Evolutionary conservation across 768 basidiomycete species (phyloP).

Genomic region (Suillus lakei): DNA sequence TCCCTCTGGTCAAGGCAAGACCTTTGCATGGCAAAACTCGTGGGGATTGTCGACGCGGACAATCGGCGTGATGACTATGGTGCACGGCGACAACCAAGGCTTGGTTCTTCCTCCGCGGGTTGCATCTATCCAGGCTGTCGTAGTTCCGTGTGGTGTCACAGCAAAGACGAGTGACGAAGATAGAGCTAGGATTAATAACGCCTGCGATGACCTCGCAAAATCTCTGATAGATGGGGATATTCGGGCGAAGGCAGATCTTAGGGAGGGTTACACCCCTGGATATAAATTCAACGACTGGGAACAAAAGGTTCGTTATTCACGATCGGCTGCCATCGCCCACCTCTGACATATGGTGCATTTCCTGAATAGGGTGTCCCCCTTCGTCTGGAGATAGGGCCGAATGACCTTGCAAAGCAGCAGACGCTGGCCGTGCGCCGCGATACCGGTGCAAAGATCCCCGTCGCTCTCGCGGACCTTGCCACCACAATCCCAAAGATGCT

Average conservation of each 20-base stretch:
- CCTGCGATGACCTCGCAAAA: conserved; percentile 78
- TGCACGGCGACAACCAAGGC: conserved; percentile 97
- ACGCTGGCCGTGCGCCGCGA: conserved; percentile 85
- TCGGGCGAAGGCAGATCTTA: conserved; percentile 86
- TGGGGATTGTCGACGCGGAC: conserved; percentile 98
- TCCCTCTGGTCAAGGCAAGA: conserved; percentile 65
- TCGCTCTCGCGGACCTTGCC: conserved; percentile 54
- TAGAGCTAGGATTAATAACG: conserved; percentile 71
- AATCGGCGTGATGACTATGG: conserved; percentile 99
- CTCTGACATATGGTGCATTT: conserved; percentile 9
- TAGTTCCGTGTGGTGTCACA: conserved; percentile 96
- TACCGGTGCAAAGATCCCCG: conserved; percentile 62
- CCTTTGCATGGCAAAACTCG: conserved; percentile 96
- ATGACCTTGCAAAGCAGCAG: conserved; percentile 83
- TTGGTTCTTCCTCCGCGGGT: conserved; percentile 97
- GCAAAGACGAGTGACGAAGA: conserved; percentile 76
- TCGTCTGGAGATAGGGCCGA: conserved; percentile 95
- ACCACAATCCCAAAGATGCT: conserved; percentile 66
- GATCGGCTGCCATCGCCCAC: not conserved
- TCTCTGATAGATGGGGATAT: conserved; percentile 74
- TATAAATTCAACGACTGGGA: conserved; percentile 99
- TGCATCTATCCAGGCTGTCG: conserved; percentile 86
- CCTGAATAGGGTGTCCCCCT: conserved; percentile 84
- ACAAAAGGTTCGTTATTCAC: conserved; percentile 69
- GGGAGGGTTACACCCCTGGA: conserved; percentile 97